Base-by-base conservation (phyloP, 2,329 filamentous ascomycete genomes). In the Sclerotiophoma versabilis region DNA sequence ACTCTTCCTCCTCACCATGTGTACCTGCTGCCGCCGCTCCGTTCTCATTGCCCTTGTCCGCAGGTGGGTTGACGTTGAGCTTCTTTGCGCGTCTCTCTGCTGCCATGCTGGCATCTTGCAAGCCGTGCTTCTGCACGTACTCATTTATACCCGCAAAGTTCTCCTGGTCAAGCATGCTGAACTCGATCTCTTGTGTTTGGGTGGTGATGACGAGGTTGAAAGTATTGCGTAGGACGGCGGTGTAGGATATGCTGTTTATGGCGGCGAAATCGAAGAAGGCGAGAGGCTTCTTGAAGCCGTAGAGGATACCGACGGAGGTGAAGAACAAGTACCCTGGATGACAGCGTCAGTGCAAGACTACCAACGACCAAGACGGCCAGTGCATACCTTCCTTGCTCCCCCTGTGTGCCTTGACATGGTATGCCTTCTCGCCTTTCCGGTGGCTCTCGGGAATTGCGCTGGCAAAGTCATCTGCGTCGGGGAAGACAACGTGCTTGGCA, bases 261-360 rank as follows among this genome's bases (percentile, higher is more conserved):
- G 78, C 76, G 41, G 81, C 79, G 56, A 88, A 86, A 8, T 84
- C 79, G 66, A 87, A 87, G 74, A 84, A 87, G 8, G 82, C 70
- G 20, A 88, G 75, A 0, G 86, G 86, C 64, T 88, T 88, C 66
- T 87, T 87, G 78, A 87, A 88, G 33, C 83, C 85, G 65, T 84
- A 88, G 33, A 88, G 71, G 41, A 88, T 84, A 26, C 86, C 86
- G 8, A 79, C 81, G 17, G 82, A 78, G 10, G 87, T 79, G 69
- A 88, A 82, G 76, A 86, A 88, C 12, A 88, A 78, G 65, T 84
- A 88, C 32, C 85, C 84, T 86, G 54, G 9, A 14, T 12, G 1
- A 8, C 5, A 6, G n/a, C 45, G 50, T 71, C 46, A 69, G 63
- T 30, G 7, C n/a, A n/a, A n/a, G n/a, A n/a, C n/a, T n/a, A n/a